phyloP scores from a whole-genome alignment of 768 basidiomycete genomes.

The Coprinopsis sp. region DNA sequence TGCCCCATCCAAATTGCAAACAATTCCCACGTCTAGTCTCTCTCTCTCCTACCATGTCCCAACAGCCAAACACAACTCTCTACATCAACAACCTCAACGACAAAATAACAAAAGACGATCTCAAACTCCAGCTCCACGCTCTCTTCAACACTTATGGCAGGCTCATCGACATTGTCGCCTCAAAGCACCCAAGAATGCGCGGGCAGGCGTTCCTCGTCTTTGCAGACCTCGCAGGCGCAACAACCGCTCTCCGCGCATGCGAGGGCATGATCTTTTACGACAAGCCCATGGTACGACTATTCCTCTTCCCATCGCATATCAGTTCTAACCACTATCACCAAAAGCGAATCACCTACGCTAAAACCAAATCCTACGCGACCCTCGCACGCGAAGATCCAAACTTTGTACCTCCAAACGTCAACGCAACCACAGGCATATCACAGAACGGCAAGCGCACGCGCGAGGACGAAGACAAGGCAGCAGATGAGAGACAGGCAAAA shows the following conservation, averaged over 20 bases:
- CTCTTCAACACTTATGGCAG: conserved; percentile 93
- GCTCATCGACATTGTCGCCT: conserved; percentile 89
- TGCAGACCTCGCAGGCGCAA: conserved; percentile 84
- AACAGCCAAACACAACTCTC: conserved; percentile 81
- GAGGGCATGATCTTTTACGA: conserved; percentile 93
- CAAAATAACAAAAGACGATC: conserved; percentile 88
- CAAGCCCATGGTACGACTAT: conserved; percentile 75
- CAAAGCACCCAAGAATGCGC: conserved; percentile 79
- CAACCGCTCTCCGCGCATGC: conserved; percentile 88
- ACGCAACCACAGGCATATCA: conserved; percentile 48
- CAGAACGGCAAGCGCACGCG: conserved; percentile 62
- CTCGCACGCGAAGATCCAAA: conserved; percentile 72
- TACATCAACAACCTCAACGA: conserved; percentile 94
- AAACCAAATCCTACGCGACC: conserved; percentile 84
- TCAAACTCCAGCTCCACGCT: conserved; percentile 74
- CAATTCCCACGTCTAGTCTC: conserved; percentile 10
- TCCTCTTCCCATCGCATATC: background rate
- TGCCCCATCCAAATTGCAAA: too few species aligned
- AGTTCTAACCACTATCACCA: conserved; percentile 6
- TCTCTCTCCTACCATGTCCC: conserved; percentile 33
- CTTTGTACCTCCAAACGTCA: conserved; percentile 68
- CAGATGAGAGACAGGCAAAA: conserved; percentile 57
- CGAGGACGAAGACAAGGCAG: conserved; percentile 56
- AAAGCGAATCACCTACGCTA: conserved; percentile 90
- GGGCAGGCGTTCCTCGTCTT: conserved; percentile 98